Base-by-base conservation (phyloP, 2,329 filamentous ascomycete genomes). In the Ophiostoma sp. region DNA sequence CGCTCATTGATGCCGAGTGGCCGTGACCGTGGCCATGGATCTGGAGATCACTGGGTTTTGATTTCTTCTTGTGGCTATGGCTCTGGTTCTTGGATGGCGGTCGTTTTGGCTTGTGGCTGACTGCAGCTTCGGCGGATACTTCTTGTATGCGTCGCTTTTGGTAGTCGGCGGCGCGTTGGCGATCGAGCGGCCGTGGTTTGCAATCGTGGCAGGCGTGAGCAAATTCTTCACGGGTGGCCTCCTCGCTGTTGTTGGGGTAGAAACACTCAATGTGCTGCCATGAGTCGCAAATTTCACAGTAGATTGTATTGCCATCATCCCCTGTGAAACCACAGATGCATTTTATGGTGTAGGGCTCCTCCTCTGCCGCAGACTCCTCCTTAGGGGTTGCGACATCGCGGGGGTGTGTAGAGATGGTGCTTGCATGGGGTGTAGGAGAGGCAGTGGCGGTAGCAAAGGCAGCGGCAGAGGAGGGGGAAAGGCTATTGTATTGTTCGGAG, bases 211-310 rank as follows among this genome's bases (percentile, higher is more conserved):
- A 99, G 68, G 89, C 92, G 81, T 99, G 94, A 68, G 91, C 83
- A 75, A 89, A 90, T 74, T 87, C 84, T 69, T 86, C 83, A 82
- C 89, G 79, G 77, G 93, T 79, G 80, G 90, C 84, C 82, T 91
- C 83, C 77, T 88, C 85, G 76, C 87, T 85, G 74, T 92, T 91
- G 72, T 86, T 78, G 36, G 86, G 86, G 77, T 98, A 98, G 80
- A 96, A 98, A 80, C 95, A 99, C 77, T 93, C 89, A 75, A 97
- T 96, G 79, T 99, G 95, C 80, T 99, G 95, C 95, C 95, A 99
- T 65, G 93, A 95, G 77, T 97, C 91, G 83, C 95, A 99, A 69
- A 84, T 87, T 77, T 98, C 95, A 83, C 95, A 99, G 79, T 93
- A 92, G 71, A 99, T 96, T 70, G 95, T 99, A 79, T 92, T 94